Base-by-base conservation (phyloP, 768 basidiomycete species). In the Flagelloscypha sp. region DNA sequence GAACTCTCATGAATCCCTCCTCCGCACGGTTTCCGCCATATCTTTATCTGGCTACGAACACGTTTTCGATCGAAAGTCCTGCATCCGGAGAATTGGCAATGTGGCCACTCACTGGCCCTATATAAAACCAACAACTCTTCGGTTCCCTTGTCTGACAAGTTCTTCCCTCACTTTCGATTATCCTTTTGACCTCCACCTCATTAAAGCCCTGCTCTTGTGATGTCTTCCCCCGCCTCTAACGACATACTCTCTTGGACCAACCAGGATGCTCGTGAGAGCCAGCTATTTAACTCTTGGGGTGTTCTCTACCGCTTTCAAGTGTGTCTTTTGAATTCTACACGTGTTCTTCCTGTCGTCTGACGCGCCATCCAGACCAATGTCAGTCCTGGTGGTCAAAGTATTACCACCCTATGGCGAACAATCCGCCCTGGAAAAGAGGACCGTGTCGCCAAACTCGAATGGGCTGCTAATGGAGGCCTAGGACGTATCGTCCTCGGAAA, bases 231-330 rank as follows among this genome's bases (percentile, higher is more conserved):
- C 23, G 51, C 68, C 38, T 63, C 72, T 38, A 72, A 76, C 58
- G 84, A 87, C 41, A 66, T 85, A 32, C 73, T 87, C 55, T 84
- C 79, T 36, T 90, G 86, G 86, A 88, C 86, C 30, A 85, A 80
- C 59, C 77, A 81, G 48, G 85, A 89, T 57, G 80, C 84, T 48
- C 79, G 84, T 32, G 79, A 86, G 56, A 89, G 87, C 50, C 66
- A 74, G 34, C 69, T 90, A 40, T 89, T 87, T 63, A 85, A 83
- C 50, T 70, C 76, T 21, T 84, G 77, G 74, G 84, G 84, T 40
- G 69, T 84, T 36, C 64, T 83, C 44, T 88, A 87, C 60, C 80
- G 83, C 52, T 86, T 86, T 59, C 73, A 79, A 59, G 84, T 84
- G 52, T n/a, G n/a, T n/a, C n/a, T n/a, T n/a, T n/a, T n/a, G n/a